Evolutionary conservation across 148 eudicot species (phyloP).

Genomic region (Nepenthes gracilis): DNA sequence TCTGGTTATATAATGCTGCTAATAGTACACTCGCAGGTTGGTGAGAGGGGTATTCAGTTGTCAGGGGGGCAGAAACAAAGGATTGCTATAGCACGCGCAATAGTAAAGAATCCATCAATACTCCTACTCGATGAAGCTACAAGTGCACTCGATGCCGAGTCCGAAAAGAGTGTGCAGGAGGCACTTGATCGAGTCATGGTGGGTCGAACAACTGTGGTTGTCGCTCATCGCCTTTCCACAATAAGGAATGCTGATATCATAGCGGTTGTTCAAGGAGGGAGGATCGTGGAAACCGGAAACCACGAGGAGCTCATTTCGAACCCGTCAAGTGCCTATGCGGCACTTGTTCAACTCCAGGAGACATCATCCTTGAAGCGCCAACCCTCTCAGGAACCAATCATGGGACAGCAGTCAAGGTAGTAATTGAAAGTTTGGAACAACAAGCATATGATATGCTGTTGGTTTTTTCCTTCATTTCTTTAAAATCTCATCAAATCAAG

Average conservation of each 20-base stretch:
- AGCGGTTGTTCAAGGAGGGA: slow-evolving; percentile 82
- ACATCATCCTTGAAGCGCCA: slow-evolving; percentile 35
- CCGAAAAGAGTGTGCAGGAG: slow-evolving; percentile 91
- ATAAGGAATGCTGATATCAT: slow-evolving; percentile 86
- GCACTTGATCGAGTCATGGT: slow-evolving; percentile 99
- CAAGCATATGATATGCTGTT: neutral
- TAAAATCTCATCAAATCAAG: neutral
- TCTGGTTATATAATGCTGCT: neutral
- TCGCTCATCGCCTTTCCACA: slow-evolving; percentile 92
- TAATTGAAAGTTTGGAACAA: neutral
- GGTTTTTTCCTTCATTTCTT: neutral
- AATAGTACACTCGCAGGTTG: slow-evolving; percentile 45
- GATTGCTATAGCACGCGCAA: slow-evolving; percentile 89
- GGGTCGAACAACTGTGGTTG: slow-evolving; percentile 82
- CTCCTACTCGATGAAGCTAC: slow-evolving; percentile 94
- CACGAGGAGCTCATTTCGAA: slow-evolving; percentile 78
- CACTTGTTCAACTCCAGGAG: slow-evolving; percentile 82
- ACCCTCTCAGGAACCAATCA: slow-evolving; percentile 37
- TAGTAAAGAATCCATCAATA: slow-evolving; percentile 83
- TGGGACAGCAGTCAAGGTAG: slow-evolving; percentile 65
- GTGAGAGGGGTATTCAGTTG: slow-evolving; percentile 85
- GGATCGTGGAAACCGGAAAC: slow-evolving; percentile 82
- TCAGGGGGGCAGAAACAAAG: slow-evolving; percentile 98
- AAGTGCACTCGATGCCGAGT: slow-evolving; percentile 94
- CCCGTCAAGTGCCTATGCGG: slow-evolving; percentile 59